Evolutionary conservation across 257 asterid genomes (phyloP).

Genomic region (Nicotiana sylvestris): DNA sequence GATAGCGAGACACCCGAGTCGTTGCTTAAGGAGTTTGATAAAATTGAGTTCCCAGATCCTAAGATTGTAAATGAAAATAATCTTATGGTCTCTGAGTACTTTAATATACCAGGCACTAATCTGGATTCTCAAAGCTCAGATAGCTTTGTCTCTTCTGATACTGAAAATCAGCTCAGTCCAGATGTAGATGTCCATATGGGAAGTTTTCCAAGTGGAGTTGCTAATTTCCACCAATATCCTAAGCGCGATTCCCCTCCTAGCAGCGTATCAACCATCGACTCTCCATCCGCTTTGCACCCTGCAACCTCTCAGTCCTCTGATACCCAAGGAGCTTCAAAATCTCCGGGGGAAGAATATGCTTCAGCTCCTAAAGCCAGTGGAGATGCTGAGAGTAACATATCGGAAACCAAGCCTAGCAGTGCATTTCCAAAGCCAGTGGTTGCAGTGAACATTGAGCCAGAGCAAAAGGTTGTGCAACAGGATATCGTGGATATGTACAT

Average conservation of each 20-base stretch:
- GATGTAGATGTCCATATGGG: conserved; percentile 41
- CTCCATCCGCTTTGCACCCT: conserved; percentile 43
- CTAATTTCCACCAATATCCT: conserved; percentile 18
- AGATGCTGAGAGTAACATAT: conserved; percentile 39
- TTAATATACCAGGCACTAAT: conserved; percentile 54
- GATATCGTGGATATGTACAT: conserved; percentile 95
- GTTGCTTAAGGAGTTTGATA: conserved; percentile 45
- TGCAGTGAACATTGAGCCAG: conserved; percentile 51
- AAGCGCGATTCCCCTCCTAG: conserved; percentile 61
- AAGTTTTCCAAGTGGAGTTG: conserved; percentile 27
- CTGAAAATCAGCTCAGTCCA: conserved; percentile 48
- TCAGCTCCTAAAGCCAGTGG: conserved; percentile 41
- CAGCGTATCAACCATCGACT: conserved; percentile 48
- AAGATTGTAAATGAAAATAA: conserved; percentile 66
- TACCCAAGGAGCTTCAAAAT: conserved; percentile 42
- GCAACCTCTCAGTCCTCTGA: conserved; percentile 49
- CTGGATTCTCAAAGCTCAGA: conserved; percentile 55
- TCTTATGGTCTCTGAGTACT: conserved; percentile 82
- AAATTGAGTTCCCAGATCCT: conserved; percentile 94
- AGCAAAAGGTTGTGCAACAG: conserved; percentile 82
- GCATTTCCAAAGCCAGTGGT: conserved; percentile 48
- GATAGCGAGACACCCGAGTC: conserved; percentile 36
- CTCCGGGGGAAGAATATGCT: conserved; percentile 32
- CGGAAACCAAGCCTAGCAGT: conserved; percentile 24
- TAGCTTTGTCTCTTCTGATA: conserved; percentile 52